Evolutionary conservation across 768 basidiomycete species (phyloP).

Genomic region (Agrocybe praecox): DNA sequence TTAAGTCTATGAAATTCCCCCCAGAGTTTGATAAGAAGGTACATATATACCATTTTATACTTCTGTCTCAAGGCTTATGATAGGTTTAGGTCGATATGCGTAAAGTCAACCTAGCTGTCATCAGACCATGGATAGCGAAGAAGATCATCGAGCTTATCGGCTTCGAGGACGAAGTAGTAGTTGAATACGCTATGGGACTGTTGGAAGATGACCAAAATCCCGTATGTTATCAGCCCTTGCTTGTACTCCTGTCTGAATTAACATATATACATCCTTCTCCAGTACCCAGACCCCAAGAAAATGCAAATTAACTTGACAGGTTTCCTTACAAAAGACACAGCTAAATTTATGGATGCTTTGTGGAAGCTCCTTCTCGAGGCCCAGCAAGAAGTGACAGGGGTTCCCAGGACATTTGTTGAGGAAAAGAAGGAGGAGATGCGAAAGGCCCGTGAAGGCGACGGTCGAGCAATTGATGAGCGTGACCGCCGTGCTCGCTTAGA

Average conservation of each 20-base stretch:
- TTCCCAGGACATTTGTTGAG: conserved; percentile 89
- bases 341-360: conserved; percentile 82
- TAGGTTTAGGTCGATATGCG: conserved; percentile 81
- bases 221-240: conserved; percentile 44
- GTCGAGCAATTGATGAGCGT: conserved; percentile 66
- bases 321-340: conserved; percentile 87
- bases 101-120: conserved; percentile 91
- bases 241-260: background rate
- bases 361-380: conserved; percentile 96
- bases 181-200: conserved; percentile 95
- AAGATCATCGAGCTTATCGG: conserved; percentile 89
- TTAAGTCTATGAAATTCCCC: conserved; percentile 91
- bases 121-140: conserved; percentile 95
- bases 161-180: conserved; percentile 95
- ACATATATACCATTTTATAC: background rate
- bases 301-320: conserved; percentile 96
- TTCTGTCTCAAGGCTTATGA: background rate
- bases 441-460: conserved; percentile 63
- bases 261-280: conserved; percentile 1
- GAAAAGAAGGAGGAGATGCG: conserved; percentile 92
- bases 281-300: conserved; percentile 92
- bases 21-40: conserved; percentile 88
- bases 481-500: conserved; percentile 71
- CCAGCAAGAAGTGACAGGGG: conserved; percentile 84
- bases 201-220: conserved; percentile 84